A percentile compares a stretch with the other conserved stretches of the same genome.
phyloP scores from a whole-genome alignment of 2,329 filamentous ascomycete genomes.

The Colletotrichum sp. region DNA sequence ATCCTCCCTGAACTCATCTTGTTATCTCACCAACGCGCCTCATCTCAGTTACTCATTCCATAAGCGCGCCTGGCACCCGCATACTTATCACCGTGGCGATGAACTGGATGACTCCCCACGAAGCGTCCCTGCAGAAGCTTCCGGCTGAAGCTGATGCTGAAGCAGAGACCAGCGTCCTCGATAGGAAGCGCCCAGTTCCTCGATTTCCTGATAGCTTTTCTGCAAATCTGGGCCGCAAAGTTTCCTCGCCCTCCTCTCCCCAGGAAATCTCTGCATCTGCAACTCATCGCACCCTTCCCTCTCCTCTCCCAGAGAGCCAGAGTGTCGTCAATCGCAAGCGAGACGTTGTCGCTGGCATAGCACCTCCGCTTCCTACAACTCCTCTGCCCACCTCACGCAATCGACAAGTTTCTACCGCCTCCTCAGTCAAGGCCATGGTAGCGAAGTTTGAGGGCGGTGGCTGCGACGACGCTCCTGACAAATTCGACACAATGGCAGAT shows the following conservation, averaged over 20 bases:
- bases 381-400: not conserved
- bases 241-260: not conserved
- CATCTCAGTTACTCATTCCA: not conserved
- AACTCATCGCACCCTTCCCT: not conserved
- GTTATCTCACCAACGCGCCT: not conserved
- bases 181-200: constrained; percentile 18
- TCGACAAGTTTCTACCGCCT: not conserved
- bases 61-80: not conserved
- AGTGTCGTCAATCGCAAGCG: constrained; percentile 1
- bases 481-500: not conserved
- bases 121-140: not conserved
- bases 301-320: constrained; percentile 1
- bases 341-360: not conserved
- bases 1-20: not conserved
- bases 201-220: constrained; percentile 16
- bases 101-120: not conserved
- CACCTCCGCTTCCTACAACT: not conserved
- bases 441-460: constrained; percentile 4
- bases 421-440: constrained; percentile 19
- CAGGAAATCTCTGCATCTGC: not conserved
- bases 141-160: constrained; percentile 17
- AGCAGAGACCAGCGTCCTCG: constrained; percentile 5
- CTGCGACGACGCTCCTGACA: not conserved
- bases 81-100: not conserved
- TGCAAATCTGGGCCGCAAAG: constrained; percentile 11